Evolutionary conservation across 2,329 filamentous ascomycete genomes (phyloP), one percentile per base, ranked within the genome.

Genomic region (Hymenoscyphus fructigenus): DNA sequence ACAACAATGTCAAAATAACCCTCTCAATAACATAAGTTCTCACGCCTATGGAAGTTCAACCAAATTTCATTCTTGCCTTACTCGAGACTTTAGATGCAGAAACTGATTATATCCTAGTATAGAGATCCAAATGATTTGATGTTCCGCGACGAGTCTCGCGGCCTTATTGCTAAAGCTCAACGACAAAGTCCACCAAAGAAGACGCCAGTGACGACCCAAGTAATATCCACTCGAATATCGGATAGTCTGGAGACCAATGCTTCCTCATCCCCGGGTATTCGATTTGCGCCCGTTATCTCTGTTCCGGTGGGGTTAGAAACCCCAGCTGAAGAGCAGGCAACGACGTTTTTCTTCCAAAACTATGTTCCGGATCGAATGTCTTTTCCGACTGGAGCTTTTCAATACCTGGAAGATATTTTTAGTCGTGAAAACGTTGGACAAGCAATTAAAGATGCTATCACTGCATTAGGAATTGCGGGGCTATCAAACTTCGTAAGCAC

Each of bases 101-200:
- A 10, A 20, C 20, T 50, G 7, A 50, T 23, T 23, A 12, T 50
- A 20, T 10, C 9, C 20, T 50, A 50, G 65, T 86, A 86, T 69
- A 77, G 83, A 65, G 84, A 85, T 69, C 76, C 83, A 53, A 79
- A 83, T 59, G 83, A 85, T 68, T 79, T 85, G 67, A 84, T 85
- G 81, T 85, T 86, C 68, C 81, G 83, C 44, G 83, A 86, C 71
- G 82, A 86, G 72, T 85, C 83, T 65, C 58, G 66, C 53, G 59
- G 59, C 26, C 61, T 70, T n/a, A 62, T 47, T 32, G 67, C 57
- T 0, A 69, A 65, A 56, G 60, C 63, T 4, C 58, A 65, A 61
- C 17, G 26, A 20, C 5, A 69, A 63, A 56, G 65, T 65, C 1
- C 17, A 23, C 28, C 36, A 14, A 53, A 29, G 36, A 38, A 38